Base-by-base conservation (phyloP, 257 asterid genomes). In the Avicennia marina region DNA sequence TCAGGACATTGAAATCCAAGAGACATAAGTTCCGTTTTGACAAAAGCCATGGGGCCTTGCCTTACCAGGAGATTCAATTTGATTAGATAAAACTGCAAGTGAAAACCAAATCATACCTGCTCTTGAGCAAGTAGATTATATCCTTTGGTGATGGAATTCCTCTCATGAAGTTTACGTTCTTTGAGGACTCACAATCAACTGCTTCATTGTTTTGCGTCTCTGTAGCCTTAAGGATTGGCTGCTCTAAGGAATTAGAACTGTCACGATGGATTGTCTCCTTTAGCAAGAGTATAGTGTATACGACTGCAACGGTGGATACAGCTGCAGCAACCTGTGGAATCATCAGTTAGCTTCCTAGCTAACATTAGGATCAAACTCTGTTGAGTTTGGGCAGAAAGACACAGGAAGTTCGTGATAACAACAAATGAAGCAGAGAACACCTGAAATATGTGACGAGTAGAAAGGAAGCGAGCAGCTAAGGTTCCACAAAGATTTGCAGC, bases 371-470 rank as follows among this genome's bases (percentile, higher is more conserved):
- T n/a, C n/a, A n/a, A n/a, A n/a, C n/a, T n/a, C n/a, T n/a, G n/a
- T n/a, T n/a, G n/a, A n/a, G n/a, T n/a, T n/a, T n/a, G n/a, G n/a
- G n/a, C n/a, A n/a, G n/a, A n/a, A n/a, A n/a, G n/a, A n/a, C n/a
- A n/a, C 1, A 5, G 4, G 22, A 17, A 2, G 29, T 10, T n/a
- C 0, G 32, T 24, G 24, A 40, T 13, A 10, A 13, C 5, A 44
- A 2, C 1, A 53, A 25, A 40, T 22, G 15, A 8, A 20, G 2
- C 10, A 16, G 11, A 3, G 40, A 20, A 18, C 1, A 71, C 78
- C 78, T 76, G 78, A 67, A 80, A 80, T 24, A 70, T 76, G 17
- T 62, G 81, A 12, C 64, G 31, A 7, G 71, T 68, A 38, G 79
- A 62, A 48, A 80, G 83, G 17, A 73, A 67, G 2, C 79, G 77